Base-by-base conservation (phyloP, 345 rosid species). In the Eucalyptus leucophloia region DNA sequence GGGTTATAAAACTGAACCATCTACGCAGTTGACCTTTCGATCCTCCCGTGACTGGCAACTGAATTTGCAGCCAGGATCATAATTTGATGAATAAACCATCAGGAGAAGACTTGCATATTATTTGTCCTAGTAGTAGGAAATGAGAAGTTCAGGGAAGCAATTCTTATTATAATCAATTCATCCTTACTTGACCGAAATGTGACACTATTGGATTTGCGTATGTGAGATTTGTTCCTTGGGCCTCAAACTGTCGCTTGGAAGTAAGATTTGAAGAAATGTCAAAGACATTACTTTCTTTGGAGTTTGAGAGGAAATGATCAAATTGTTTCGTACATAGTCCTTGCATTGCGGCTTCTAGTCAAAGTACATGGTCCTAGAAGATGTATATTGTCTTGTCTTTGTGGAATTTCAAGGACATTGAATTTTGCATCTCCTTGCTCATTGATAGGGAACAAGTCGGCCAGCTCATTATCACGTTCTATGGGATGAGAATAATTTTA, bases 391-490 rank as follows among this genome's bases (percentile, higher is more conserved):
- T 86, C 4, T 51, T n/a, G n/a, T 82, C 23, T 30, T 18, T 5
- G 28, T 15, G 42, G 7, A 58, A 7, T 32, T 65, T 83, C 37
- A 44, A 19, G 24, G 37, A 17, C 21, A 19, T 44, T 72, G 42
- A 62, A 86, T 44, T 65, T 49, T 65, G 13, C 34, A n/a, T 54
- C 40, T 65, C 86, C 83, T 65, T 87, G 72, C 56, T 88, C 58
- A 32, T 58, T 87, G 85, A 18, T 90, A 98, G 99, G 99, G 99
- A 58, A 98, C 99, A 26, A 98, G 99, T 89, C 92, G 99, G 86
- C 99, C 99, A 26, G 99, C 99, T 44, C 99, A 98, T 92, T 98
- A 98, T 91, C 99, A 98, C 92, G 99, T 98, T 87, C 93, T 98
- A 34, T 98, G 99, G 99, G 99, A 98, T 47, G 99, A 98, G 93